phyloP scores from a whole-genome alignment of 1,139 yeast species.

The Yamadazyma songkhlaensis region DNA sequence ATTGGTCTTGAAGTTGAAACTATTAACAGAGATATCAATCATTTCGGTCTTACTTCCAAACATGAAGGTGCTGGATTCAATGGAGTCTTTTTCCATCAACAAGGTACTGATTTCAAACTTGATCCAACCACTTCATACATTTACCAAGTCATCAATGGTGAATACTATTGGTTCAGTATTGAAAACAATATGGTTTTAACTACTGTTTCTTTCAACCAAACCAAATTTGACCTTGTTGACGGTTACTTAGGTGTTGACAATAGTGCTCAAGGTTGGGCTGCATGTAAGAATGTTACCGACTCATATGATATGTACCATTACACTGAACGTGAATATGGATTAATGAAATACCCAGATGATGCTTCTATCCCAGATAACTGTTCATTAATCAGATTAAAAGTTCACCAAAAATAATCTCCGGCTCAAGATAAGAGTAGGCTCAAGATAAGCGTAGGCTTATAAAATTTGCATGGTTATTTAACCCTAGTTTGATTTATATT shows the following conservation, averaged over 20 bases:
- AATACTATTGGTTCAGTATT: too few relatives aligned
- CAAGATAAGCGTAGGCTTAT: too few relatives aligned
- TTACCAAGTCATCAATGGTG: too few relatives aligned
- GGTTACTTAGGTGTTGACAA: slow-evolving; percentile 26
- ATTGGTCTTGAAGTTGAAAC: slow-evolving; percentile 15
- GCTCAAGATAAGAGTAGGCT: too few relatives aligned
- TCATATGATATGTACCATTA: slow-evolving; percentile 28
- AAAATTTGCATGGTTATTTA: too few relatives aligned
- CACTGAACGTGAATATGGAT: slow-evolving; percentile 26
- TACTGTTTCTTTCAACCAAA: too few relatives aligned
- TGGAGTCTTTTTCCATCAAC: slow-evolving; percentile 1
- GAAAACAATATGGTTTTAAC: too few relatives aligned
- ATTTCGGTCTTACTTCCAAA: slow-evolving; percentile 26
- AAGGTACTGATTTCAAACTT: slow-evolving; percentile 8
- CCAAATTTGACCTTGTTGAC: not conserved
- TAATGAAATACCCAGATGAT: slow-evolving; percentile 7
- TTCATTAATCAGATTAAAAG: too few relatives aligned
- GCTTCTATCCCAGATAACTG: too few relatives aligned
- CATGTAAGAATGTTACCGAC: slow-evolving; percentile 40
- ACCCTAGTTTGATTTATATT: too few relatives aligned
- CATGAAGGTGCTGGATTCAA: slow-evolving; percentile 58
- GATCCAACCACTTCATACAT: too few relatives aligned
- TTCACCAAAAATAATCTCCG: too few relatives aligned
- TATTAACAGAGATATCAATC: slow-evolving; percentile 18
- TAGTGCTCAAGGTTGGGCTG: slow-evolving; percentile 31